A percentile compares a stretch with the other conserved stretches of the same genome.
Conservation (phyloP, 345 rosid genomes). For the Turritis glabra region DNA sequence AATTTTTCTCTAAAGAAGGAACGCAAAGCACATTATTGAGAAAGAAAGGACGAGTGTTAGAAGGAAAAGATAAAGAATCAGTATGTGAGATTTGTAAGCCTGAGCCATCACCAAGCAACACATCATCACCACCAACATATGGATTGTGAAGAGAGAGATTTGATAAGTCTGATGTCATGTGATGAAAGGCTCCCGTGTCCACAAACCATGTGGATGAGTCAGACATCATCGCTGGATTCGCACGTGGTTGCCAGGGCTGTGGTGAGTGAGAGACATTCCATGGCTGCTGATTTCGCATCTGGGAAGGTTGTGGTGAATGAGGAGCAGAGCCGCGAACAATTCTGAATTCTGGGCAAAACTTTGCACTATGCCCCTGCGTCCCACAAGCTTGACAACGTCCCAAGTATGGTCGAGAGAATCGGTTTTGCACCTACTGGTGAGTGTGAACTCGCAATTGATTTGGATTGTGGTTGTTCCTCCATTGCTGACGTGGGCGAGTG, state of each 20-base stretch:
- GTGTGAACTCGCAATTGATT: too few relatives aligned
- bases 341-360: too few relatives aligned
- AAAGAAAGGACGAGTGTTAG: background rate
- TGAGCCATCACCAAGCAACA: background rate
- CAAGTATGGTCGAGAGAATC: too few relatives aligned
- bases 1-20: background rate
- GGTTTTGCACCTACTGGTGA: too few relatives aligned
- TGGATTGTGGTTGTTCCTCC: too few relatives aligned
- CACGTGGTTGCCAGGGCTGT: background rate
- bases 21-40: background rate
- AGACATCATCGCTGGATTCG: background rate
- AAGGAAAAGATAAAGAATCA: background rate
- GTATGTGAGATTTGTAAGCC: background rate
- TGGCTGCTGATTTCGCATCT: too few relatives aligned
- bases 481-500: too few relatives aligned
- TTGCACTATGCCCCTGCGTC: too few relatives aligned
- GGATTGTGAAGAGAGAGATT: background rate
- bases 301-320: too few relatives aligned
- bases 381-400: too few relatives aligned
- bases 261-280: too few relatives aligned
- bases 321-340: too few relatives aligned
- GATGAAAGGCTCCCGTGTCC: background rate
- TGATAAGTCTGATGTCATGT: background rate
- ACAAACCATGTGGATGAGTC: background rate
- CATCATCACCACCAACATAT: background rate